Base-by-base conservation (phyloP, 2,329 filamentous ascomycete genomes). In the Fusarium sp. region DNA sequence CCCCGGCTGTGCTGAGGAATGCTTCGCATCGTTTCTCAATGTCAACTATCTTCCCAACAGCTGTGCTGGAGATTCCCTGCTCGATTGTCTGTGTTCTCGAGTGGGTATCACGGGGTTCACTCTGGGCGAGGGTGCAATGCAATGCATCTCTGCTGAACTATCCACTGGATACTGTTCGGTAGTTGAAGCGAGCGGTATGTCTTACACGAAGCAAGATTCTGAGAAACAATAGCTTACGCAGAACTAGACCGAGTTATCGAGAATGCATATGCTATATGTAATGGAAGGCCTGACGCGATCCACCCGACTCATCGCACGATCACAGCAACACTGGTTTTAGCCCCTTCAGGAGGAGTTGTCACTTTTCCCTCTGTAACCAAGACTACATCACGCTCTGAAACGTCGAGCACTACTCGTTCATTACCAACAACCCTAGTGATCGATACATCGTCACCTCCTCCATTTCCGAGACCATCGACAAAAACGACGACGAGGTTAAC, bases 61-160 rank as follows among this genome's bases (percentile, higher is more conserved):
- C 47, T 91, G 89, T 73, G 82, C 82, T 31, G 74, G 78, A 34
- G 79, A 80, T 15, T 82, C 85, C 13, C 83, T 89, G 26, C 76
- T 93, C 69, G 79, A 84, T 72, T 93, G 90, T 70, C 82, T 94
- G 8, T 94, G 92, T 76, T 84, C 84, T 38, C 83, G 84, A 60
- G 82, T 82, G 34, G 90, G 90, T 10, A 79, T 77, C 14, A 85
- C 85, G 31, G 90, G 89, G 11, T 91, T 89, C 71, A 93, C 92
- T 2, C 74, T 93, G 47, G 91, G 90, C n/a, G 92, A 94, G 79
- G 91, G 85, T 13, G 90, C 88, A 6, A 79, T 93, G 65, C 87
- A 90, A 73, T 94, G 92, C 76, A 84, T 92, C 34, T 81, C 86
- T 10, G 87, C 87, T 9, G 85, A 87, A 73, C 79, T 76, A 57